Base-by-base conservation (phyloP, 2,329 filamentous ascomycete species). In the Ascosphaera pollenicola region DNA sequence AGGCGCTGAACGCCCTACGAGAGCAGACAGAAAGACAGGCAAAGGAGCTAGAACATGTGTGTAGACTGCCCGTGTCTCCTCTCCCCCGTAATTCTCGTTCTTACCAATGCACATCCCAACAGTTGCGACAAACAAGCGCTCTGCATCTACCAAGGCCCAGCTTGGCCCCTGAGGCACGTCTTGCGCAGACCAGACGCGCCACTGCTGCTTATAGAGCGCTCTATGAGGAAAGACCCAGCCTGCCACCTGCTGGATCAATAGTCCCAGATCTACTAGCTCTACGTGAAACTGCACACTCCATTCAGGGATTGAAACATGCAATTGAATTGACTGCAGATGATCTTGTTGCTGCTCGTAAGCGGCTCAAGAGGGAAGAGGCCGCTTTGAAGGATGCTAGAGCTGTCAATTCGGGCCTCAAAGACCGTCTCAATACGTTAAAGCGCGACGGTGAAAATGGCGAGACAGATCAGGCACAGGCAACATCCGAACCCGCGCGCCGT, bases 231-330 rank as follows among this genome's bases (percentile, higher is more conserved):
- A 66, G 74, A 39, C 75, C 77, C 7, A 72, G 73, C 47, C 59
- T 87, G 17, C 80, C 81, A 2, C 63, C 66, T 17, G 60, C 70
- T 8, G 70, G 68, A 38, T 87, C 81, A 16, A 64, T 75, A 4
- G 56, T 89, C 5, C 78, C 80, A 3, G 71, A 75, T 5, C 62
- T 91, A 3, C 53, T 89, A 32, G 79, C 81, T 4, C 57, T 83
- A 40, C 73, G 77, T 39, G 73, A 69, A 48, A 74, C 76, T 2
- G 67, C 75, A 42, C 64, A 68, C 41, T 73, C 73, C 13, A 68
- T 79, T 37, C 55, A 65, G 42, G 74, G 81, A 46, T 77, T 74
- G 15, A 73, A 70, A 46, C 58, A 61, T 16, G 73, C 73, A 39
- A 63, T 81, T 10, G 51, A 54, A 30, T 53, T 52, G 45, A 59